phyloP scores from a whole-genome alignment of 352 stramenopile genomes.

The Phytophthora vignae region DNA sequence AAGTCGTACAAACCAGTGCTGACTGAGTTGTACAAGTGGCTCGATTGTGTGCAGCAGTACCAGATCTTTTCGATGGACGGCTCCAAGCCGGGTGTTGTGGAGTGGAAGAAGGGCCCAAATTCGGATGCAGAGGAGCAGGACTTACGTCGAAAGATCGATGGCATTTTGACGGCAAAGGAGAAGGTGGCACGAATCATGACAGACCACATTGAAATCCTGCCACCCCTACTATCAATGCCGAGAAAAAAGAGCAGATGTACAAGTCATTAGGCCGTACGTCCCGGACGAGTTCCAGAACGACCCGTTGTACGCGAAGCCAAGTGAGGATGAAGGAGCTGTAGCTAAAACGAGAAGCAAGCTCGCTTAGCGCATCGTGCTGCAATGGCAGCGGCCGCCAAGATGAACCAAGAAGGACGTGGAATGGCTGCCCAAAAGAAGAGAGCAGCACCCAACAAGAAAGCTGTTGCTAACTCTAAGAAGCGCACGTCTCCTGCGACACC shows the following conservation, averaged over 20 bases:
- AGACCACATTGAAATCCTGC: conserved; percentile 4
- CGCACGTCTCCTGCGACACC: background rate
- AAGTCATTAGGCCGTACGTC: conserved; percentile 16
- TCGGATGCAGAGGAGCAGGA: background rate
- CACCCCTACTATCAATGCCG: conserved; percentile 12
- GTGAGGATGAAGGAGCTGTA: conserved; percentile 4
- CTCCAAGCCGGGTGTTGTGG: background rate
- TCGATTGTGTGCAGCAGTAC: conserved; percentile 9
- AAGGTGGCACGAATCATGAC: background rate
- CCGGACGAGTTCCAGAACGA: conserved; percentile 22
- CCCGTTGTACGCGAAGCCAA: conserved; percentile 20
- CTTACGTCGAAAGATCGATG: conserved; percentile 10
- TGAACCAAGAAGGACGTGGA: conserved; percentile 6
- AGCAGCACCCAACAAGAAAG: background rate
- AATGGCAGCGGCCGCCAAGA: conserved; percentile 5
- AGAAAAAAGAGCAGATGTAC: conserved; percentile 21
- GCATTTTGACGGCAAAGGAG: background rate
- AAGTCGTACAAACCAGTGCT: conserved; percentile 16
- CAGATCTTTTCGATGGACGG: conserved; percentile 19
- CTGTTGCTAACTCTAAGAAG: background rate
- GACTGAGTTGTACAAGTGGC: conserved; percentile 6
- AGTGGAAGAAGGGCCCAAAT: background rate
- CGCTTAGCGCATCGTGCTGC: conserved; percentile 5
- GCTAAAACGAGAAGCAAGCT: conserved; percentile 14
- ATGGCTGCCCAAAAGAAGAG: background rate